Conservation (phyloP, 495 filamentous ascomycete genomes). For the Staphylotrichum tortipilum region DNA sequence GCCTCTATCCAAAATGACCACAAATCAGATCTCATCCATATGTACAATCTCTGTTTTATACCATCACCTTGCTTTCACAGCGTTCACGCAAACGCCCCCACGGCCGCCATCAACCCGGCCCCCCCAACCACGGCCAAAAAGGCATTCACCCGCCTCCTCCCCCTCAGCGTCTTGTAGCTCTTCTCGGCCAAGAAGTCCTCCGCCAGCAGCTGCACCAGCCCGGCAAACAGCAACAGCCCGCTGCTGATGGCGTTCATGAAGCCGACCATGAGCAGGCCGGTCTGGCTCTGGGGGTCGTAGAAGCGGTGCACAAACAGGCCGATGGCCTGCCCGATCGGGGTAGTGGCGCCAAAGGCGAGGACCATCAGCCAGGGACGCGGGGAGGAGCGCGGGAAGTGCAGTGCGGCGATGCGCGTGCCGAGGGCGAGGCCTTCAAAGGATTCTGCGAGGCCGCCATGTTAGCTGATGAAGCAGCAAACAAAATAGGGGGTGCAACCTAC, state of each 20-base stretch:
- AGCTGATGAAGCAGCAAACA: background rate
- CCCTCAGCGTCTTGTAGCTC: constrained; percentile 68
- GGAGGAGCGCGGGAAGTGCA: constrained; percentile 48
- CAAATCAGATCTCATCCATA: background rate
- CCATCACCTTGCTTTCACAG: background rate
- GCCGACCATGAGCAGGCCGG: constrained; percentile 81
- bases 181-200: constrained; percentile 89
- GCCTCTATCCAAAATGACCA: background rate
- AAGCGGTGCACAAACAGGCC: constrained; percentile 72
- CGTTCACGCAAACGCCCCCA: constrained; percentile 74
- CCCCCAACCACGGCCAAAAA: constrained; percentile 70
- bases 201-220: constrained; percentile 81
- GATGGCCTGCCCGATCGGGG: constrained; percentile 83
- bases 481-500: background rate
- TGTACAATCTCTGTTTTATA: background rate
- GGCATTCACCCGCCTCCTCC: constrained; percentile 62
- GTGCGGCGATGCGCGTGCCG: constrained; percentile 61
- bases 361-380: constrained; percentile 88
- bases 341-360: constrained; percentile 82
- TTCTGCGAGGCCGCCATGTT: constrained; percentile 17
- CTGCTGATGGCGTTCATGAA: constrained; percentile 86
- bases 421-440: constrained; percentile 68
- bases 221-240: constrained; percentile 82
- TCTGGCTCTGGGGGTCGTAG: constrained; percentile 75
- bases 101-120: constrained; percentile 73